These are phyloP conservation scores for Ettlia oleoabundans DNA, from an alignment of 139 green algal species.

Conservation along the genomic window DNA sequence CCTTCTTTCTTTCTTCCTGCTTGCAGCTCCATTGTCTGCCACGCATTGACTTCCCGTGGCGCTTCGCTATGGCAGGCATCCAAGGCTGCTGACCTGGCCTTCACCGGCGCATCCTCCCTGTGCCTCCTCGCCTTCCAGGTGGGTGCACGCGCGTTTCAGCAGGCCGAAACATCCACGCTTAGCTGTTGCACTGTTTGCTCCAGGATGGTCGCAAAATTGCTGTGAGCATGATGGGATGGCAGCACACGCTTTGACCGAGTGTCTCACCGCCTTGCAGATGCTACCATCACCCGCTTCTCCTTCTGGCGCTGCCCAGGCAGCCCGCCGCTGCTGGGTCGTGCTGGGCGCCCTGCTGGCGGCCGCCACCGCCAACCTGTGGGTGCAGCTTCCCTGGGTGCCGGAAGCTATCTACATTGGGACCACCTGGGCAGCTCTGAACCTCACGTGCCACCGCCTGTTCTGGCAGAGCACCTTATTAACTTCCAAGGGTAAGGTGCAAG, in stretches of 20 bases:
- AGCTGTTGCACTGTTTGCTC: too few species aligned
- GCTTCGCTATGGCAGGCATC: background rate
- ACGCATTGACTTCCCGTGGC: background rate
- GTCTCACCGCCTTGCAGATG: constrained; percentile 5
- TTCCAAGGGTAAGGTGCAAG: too few species aligned
- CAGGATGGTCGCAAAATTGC: too few species aligned
- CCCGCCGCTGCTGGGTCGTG: background rate
- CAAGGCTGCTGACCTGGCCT: background rate
- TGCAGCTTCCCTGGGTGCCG: constrained; percentile 23
- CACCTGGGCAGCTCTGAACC: background rate
- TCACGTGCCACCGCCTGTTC: background rate
- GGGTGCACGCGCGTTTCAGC: too few species aligned
- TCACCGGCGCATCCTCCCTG: constrained; percentile 13
- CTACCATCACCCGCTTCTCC: background rate
- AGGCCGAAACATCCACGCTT: too few species aligned
- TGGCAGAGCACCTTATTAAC: background rate
- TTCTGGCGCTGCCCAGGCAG: background rate
- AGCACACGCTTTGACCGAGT: too few species aligned
- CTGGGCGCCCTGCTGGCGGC: background rate
- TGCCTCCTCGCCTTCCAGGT: constrained; percentile 28
- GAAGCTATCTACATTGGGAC: constrained; percentile 13
- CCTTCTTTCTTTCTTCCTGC: background rate
- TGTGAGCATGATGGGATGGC: too few species aligned
- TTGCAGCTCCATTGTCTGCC: constrained; percentile 15
- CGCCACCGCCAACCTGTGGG: background rate